Percentiles rank a stretch among this genome's conserved stretches.
These are phyloP conservation scores for Podosphaera fusca DNA, from an alignment of 2,329 filamentous ascomycete genomes.

Conservation along the genomic window DNA sequence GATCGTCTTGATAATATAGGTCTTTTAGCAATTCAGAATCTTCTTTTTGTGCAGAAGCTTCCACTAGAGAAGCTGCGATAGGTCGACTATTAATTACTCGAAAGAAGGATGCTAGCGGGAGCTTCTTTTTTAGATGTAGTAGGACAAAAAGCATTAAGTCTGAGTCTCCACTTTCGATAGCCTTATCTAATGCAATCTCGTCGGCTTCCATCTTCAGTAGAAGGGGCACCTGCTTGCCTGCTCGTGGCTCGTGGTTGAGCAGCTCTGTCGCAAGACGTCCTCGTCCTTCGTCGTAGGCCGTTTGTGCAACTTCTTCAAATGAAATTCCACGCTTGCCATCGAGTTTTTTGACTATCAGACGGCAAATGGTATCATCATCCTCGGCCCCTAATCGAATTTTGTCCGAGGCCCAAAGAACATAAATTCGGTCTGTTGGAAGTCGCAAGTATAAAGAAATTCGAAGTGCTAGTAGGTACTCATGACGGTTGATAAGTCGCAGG, in stretches of 20 bases:
- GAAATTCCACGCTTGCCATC: constrained; percentile 80
- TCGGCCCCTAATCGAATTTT: constrained; percentile 73
- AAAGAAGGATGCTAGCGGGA: constrained; percentile 81
- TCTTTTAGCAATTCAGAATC: constrained; percentile 74
- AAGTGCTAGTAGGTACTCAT: constrained; percentile 76
- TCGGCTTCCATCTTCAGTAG: constrained; percentile 91
- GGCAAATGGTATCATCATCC: constrained; percentile 72
- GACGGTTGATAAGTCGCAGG: constrained; percentile 61
- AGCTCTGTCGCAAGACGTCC: constrained; percentile 73
- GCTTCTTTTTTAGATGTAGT: constrained; percentile 67
- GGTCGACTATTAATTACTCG: constrained; percentile 69
- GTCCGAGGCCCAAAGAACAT: constrained; percentile 89
- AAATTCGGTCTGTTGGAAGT: constrained; percentile 70
- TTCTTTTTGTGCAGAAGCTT: constrained; percentile 55
- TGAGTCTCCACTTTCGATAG: constrained; percentile 83
- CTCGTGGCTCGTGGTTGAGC: constrained; percentile 79
- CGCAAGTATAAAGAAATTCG: constrained; percentile 72
- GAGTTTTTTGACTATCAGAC: constrained; percentile 65
- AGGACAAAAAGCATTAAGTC: constrained; percentile 83
- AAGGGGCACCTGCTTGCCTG: constrained; percentile 86
- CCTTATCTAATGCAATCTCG: constrained; percentile 83
- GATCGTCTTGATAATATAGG: constrained; percentile 91
- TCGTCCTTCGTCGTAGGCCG: constrained; percentile 85
- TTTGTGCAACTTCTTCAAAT: constrained; percentile 78
- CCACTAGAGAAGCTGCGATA: constrained; percentile 70